phyloP scores from a whole-genome alignment of 2,329 filamentous ascomycete species.

The Fusarium sp. region DNA sequence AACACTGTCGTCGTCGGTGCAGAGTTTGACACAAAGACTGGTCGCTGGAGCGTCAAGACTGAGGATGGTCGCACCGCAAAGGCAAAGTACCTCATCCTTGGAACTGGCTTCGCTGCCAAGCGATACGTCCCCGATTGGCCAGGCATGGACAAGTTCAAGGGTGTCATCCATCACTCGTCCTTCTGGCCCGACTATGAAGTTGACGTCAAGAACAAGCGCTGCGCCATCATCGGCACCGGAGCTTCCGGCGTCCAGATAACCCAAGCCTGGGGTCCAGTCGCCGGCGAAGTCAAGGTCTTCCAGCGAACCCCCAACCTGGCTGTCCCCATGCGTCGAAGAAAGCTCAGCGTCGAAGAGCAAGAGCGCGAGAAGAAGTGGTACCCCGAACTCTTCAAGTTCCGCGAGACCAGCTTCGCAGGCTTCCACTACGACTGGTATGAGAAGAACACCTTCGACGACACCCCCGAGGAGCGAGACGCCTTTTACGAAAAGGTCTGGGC shows the following conservation, averaged over 20 bases:
- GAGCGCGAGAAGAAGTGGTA: conserved; percentile 59
- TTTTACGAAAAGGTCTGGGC: conserved; percentile 63
- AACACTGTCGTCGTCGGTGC: conserved; percentile 66
- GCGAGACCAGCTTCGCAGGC: conserved; percentile 67
- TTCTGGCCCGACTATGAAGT: conserved; percentile 70
- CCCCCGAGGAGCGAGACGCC: conserved; percentile 60
- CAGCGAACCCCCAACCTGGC: conserved; percentile 76
- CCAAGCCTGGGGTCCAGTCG: conserved; percentile 69
- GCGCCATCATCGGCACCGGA: conserved; percentile 74
- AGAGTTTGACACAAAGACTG: conserved; percentile 60
- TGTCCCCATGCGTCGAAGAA: conserved; percentile 68
- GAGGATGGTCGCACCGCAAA: conserved; percentile 62
- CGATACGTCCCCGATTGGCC: conserved; percentile 71
- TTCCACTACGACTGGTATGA: conserved; percentile 69
- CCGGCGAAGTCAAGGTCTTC: conserved; percentile 68
- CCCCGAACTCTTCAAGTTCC: conserved; percentile 63
- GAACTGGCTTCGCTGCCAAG: conserved; percentile 69
- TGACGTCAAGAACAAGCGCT: conserved; percentile 68
- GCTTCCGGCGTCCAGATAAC: conserved; percentile 74
- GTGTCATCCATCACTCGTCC: conserved; percentile 69
- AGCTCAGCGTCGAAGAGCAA: conserved; percentile 55
- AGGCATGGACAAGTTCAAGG: conserved; percentile 70
- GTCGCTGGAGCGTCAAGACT: conserved; percentile 64
- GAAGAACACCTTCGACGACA: conserved; percentile 67
- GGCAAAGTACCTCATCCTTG: conserved; percentile 64